These are phyloP conservation scores for Acanthochlamys bracteata DNA, from an alignment of 106 monocot species.

Conservation along the genomic window DNA sequence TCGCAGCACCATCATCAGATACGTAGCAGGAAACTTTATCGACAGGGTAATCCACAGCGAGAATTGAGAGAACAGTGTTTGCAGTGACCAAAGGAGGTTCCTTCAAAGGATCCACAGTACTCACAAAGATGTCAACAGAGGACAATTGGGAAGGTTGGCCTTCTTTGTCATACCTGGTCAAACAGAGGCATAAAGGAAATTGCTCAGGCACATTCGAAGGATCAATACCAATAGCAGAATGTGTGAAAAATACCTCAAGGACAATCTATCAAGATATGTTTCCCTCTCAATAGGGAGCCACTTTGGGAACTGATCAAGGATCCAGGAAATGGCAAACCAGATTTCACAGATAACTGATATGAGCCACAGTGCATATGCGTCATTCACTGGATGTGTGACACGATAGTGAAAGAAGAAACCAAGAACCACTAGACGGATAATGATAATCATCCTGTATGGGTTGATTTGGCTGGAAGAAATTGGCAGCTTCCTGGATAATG, in stretches of 20 bases:
- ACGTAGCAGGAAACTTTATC: slow-evolving; percentile 80
- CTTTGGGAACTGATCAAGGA: slow-evolving; percentile 89
- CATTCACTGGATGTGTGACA: slow-evolving; percentile 63
- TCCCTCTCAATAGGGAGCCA: slow-evolving; percentile 89
- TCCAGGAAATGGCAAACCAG: slow-evolving; percentile 86
- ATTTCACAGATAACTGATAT: slow-evolving; percentile 80
- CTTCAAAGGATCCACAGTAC: slow-evolving; percentile 80
- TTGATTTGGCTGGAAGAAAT: slow-evolving; percentile 69
- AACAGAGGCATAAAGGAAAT: background rate
- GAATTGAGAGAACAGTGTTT: slow-evolving; percentile 78
- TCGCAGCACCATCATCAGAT: slow-evolving; percentile 60
- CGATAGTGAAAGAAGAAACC: slow-evolving; percentile 89
- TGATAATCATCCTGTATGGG: slow-evolving; percentile 77
- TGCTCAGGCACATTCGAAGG: background rate
- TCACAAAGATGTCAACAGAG: slow-evolving; percentile 58
- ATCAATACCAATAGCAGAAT: background rate
- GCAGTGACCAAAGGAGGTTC: slow-evolving; percentile 76
- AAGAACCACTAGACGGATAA: slow-evolving; percentile 65
- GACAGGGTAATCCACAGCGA: slow-evolving; percentile 69
- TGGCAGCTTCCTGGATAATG: slow-evolving; percentile 73
- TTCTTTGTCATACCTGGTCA: slow-evolving; percentile 67
- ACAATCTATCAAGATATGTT: slow-evolving; percentile 73
- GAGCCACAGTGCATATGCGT: slow-evolving; percentile 72
- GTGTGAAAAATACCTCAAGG: slow-evolving; percentile 40
- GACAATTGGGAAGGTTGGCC: slow-evolving; percentile 62